A percentile compares a stretch with the other conserved stretches of the same genome.
These are phyloP conservation scores for Penicillium turbatum DNA, from an alignment of 495 filamentous ascomycete species.

Conservation along the genomic window DNA sequence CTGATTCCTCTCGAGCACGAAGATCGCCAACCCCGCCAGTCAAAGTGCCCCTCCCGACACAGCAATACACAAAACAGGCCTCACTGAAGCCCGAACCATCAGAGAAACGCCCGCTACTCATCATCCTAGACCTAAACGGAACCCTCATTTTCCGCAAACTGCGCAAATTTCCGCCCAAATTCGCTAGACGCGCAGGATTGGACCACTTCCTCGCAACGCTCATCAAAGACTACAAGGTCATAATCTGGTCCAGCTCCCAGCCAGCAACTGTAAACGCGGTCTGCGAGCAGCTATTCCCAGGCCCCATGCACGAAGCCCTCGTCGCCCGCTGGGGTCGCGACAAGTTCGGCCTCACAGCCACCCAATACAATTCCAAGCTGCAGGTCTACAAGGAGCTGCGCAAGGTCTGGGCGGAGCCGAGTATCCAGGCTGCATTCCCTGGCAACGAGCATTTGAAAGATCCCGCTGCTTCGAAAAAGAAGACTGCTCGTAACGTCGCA, in stretches of 20 bases:
- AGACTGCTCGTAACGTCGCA: background rate
- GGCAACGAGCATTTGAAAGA: conserved; percentile 6
- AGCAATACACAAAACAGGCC: conserved; percentile 44
- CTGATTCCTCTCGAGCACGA: background rate
- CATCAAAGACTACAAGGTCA: conserved; percentile 64
- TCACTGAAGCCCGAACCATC: conserved; percentile 21
- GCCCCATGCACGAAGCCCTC: conserved; percentile 41
- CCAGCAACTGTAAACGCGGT: conserved; percentile 64
- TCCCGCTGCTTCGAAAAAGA: background rate
- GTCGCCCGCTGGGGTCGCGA: conserved; percentile 79
- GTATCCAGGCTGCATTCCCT: conserved; percentile 49
- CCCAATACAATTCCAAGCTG: conserved; percentile 64
- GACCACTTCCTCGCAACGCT: conserved; percentile 62
- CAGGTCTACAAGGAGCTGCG: conserved; percentile 85
- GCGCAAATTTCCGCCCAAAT: conserved; percentile 43
- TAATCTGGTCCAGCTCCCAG: conserved; percentile 87
- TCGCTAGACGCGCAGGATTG: conserved; percentile 59
- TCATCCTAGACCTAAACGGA: conserved; percentile 92
- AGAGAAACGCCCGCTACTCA: conserved; percentile 52
- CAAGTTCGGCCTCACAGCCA: conserved; percentile 57
- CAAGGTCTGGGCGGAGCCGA: conserved; percentile 60
- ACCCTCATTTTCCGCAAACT: conserved; percentile 71
- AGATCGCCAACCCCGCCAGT: conserved; percentile 17
- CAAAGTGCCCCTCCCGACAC: conserved; percentile 31
- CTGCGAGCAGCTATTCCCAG: conserved; percentile 44